Evolutionary conservation across 2,329 filamentous ascomycete genomes (phyloP).

Genomic region (Pseudogymnoascus sp.): DNA sequence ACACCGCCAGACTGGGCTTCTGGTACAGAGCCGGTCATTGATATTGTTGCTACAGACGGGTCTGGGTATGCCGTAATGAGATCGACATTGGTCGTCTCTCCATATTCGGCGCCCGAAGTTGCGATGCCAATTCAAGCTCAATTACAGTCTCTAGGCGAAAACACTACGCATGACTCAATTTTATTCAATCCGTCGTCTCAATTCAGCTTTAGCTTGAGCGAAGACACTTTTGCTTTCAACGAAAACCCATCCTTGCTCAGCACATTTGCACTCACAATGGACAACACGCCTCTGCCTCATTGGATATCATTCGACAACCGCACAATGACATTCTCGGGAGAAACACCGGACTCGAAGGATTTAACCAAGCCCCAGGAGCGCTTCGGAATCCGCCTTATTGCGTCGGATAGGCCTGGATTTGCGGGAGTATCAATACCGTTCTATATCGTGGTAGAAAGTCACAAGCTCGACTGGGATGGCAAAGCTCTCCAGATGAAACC

Average conservation of each 20-base stretch:
- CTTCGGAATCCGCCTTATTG: slow-evolving; percentile 65
- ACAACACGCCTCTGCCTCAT: slow-evolving; percentile 76
- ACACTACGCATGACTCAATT: slow-evolving; percentile 52
- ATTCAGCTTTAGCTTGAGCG: slow-evolving; percentile 47
- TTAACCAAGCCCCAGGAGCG: slow-evolving; percentile 60
- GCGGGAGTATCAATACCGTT: slow-evolving; percentile 58
- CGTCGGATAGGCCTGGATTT: slow-evolving; percentile 74
- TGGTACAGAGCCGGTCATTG: slow-evolving; percentile 52
- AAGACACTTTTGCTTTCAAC: slow-evolving; percentile 54
- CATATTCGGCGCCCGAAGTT: slow-evolving; percentile 45
- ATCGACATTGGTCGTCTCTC: slow-evolving; percentile 63
- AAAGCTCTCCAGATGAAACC: slow-evolving; percentile 50
- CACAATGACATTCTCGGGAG: slow-evolving; percentile 61
- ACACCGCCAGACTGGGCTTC: slow-evolving; percentile 52
- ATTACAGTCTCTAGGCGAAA: slow-evolving; percentile 48
- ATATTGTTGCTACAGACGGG: slow-evolving; percentile 60
- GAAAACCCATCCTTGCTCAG: slow-evolving; percentile 39
- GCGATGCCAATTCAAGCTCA: slow-evolving; percentile 50
- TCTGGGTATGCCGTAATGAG: slow-evolving; percentile 56
- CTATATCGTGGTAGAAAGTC: slow-evolving; percentile 62
- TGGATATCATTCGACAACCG: slow-evolving; percentile 70
- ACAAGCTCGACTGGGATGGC: slow-evolving; percentile 58
- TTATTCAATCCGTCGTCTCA: slow-evolving; percentile 44
- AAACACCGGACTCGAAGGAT: slow-evolving; percentile 56
- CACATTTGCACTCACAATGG: slow-evolving; percentile 69